Evolutionary conservation across 192 early-diverging fungal species (phyloP).

Genomic region (Phycomyces blakesleeanus): DNA sequence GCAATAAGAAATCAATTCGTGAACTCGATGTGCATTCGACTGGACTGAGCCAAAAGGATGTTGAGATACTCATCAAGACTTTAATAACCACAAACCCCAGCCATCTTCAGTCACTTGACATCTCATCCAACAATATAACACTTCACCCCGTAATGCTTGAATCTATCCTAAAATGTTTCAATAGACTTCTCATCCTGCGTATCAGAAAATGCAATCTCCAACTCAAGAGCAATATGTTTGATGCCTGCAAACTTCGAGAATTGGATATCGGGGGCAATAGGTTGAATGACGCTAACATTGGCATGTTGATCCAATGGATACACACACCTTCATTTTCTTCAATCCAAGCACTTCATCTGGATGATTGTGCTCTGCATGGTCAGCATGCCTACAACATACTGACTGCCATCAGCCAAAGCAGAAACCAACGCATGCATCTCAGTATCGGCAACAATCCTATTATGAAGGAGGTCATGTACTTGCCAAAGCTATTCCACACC

Average conservation of each 20-base stretch:
- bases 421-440: slow-evolving; percentile 36
- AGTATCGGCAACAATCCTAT: slow-evolving; percentile 38
- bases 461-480: slow-evolving; percentile 33
- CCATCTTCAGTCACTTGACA: no score
- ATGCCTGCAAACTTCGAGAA: slow-evolving; percentile 1
- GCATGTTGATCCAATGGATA: slow-evolving; percentile 24
- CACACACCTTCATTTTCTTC: slow-evolving; percentile 19
- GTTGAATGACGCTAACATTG: slow-evolving; percentile 7
- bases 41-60: slow-evolving; percentile 1
- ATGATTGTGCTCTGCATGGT: slow-evolving; percentile 41
- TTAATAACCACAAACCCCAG: no score
- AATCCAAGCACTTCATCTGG: slow-evolving; percentile 30
- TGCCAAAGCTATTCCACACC: slow-evolving; percentile 37
- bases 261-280: slow-evolving; percentile 23
- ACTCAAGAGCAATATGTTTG: slow-evolving; percentile 7
- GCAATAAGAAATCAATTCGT: slow-evolving; percentile 1
- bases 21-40: slow-evolving; percentile 11
- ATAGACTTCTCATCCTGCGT: slow-evolving; percentile 5
- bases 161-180: slow-evolving; percentile 8
- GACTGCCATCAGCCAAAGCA: slow-evolving; percentile 32
- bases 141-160: not conserved
- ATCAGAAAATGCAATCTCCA: slow-evolving; percentile 12
- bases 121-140: no score
- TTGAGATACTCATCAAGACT: slow-evolving; percentile 3
- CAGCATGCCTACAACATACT: slow-evolving; percentile 37